phyloP scores from a whole-genome alignment of 139 green algal genomes.

The Diplosphaera chodatii region DNA sequence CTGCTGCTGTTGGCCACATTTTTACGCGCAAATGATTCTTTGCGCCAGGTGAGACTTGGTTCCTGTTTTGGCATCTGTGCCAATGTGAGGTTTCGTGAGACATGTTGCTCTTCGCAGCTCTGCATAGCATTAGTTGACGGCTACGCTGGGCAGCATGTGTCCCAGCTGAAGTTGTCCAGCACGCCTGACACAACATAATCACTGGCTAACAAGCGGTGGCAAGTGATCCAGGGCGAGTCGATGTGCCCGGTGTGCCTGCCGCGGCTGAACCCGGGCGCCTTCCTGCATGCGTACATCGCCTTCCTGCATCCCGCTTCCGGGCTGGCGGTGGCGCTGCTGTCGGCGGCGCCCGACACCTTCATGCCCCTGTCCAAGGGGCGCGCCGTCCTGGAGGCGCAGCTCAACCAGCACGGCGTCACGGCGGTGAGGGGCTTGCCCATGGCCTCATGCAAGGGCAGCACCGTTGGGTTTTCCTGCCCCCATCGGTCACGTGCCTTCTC shows the following conservation, averaged over 20 bases:
- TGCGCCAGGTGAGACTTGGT: conserved; percentile 29
- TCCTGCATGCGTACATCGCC: conserved; percentile 76
- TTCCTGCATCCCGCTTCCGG: conserved; percentile 38
- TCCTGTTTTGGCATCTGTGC: no score
- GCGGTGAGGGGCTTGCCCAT: no score
- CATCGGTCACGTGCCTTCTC: no score
- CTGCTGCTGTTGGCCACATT: conserved; percentile 78
- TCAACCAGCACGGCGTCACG: conserved; percentile 5
- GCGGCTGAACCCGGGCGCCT: conserved; percentile 62
- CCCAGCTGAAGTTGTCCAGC: no score
- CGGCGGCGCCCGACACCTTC: conserved; percentile 16
- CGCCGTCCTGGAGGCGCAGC: conserved; percentile 24
- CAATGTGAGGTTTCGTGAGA: no score
- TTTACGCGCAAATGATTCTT: conserved; percentile 45
- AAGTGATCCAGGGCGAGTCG: conserved; percentile 29
- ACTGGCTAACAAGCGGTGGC: no score
- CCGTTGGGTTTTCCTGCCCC: no score
- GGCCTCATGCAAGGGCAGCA: no score
- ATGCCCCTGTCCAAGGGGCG: conserved; percentile 29
- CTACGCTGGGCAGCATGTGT: no score
- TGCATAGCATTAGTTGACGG: no score
- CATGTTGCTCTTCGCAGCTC: no score
- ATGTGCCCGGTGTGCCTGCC: conserved; percentile 82
- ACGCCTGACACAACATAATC: no score
- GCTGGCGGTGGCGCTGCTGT: conserved; percentile 52